A percentile compares a stretch with the other conserved stretches of the same genome.
phyloP scores from a whole-genome alignment of 768 basidiomycete species.

The Neoboletus subvelutipes region DNA sequence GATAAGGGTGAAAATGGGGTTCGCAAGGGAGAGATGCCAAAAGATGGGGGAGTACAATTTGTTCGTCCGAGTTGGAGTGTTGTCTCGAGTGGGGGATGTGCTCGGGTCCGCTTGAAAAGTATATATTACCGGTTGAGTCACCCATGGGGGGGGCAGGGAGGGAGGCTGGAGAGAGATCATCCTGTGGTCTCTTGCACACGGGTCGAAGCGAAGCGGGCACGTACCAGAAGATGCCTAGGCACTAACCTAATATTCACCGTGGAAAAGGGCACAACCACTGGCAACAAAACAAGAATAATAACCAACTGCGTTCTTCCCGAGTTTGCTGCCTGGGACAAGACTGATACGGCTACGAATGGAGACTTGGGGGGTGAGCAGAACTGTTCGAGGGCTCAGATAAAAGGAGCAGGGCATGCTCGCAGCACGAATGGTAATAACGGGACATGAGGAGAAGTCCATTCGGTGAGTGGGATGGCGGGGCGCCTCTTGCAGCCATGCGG shows the following conservation, averaged over 20 bases:
- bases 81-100: constrained; percentile 12
- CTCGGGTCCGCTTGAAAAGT: constrained; percentile 14
- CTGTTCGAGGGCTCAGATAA: constrained; percentile 25
- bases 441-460: constrained; percentile 31
- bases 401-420: constrained; percentile 27
- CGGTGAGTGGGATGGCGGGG: constrained; percentile 20
- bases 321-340: neutral
- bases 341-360: constrained; percentile 7
- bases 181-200: constrained; percentile 12
- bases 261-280: constrained; percentile 26
- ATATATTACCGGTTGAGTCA: constrained; percentile 15
- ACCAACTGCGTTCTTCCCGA: constrained; percentile 2
- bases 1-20: constrained; percentile 16
- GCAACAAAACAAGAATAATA: constrained; percentile 14
- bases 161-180: constrained; percentile 23
- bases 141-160: constrained; percentile 20
- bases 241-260: constrained; percentile 27
- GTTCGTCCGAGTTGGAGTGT: constrained; percentile 14
- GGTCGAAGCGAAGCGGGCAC: constrained; percentile 13
- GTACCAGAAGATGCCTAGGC: constrained; percentile 19
- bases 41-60: constrained; percentile 20
- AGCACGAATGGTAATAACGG: constrained; percentile 21
- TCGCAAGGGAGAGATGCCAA: constrained; percentile 16
- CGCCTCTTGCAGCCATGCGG: constrained; percentile 20
- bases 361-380: constrained; percentile 7